phyloP scores from a whole-genome alignment of 192 early-diverging fungal species.

The Rhizophlyctis rosea region DNA sequence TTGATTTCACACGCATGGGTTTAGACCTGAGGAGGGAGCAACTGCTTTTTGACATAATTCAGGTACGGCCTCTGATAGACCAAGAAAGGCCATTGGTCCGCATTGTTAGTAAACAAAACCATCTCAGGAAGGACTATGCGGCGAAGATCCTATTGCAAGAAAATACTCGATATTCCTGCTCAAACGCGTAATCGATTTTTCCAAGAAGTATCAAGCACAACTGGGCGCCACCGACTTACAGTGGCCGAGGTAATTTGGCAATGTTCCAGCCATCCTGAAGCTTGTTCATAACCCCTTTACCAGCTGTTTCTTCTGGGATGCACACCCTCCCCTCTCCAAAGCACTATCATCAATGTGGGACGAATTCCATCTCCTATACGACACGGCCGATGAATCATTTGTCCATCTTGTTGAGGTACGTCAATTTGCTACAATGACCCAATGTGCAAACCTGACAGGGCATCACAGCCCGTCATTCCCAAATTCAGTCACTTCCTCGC shows the following conservation, averaged over 20 bases:
- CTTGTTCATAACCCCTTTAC: not conserved
- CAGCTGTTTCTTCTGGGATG: not conserved
- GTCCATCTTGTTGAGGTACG: conserved; percentile 51
- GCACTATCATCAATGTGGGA: conserved; percentile 35
- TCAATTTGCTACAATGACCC: too few species aligned
- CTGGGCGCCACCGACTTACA: not conserved
- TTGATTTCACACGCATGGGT: too few species aligned
- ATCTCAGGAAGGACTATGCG: conserved; percentile 8
- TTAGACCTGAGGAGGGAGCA: too few species aligned
- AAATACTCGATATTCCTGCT: conserved; percentile 31
- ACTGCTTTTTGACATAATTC: too few species aligned
- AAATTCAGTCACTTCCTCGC: conserved; percentile 25
- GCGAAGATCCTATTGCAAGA: conserved; percentile 3
- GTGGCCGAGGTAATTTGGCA: not conserved
- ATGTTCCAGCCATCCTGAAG: not conserved
- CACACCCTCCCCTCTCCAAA: not conserved
- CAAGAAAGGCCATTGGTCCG: too few species aligned
- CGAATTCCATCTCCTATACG: conserved; percentile 49
- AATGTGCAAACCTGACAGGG: too few species aligned
- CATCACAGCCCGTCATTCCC: conserved; percentile 48
- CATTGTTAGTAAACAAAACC: too few species aligned
- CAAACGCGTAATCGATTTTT: conserved; percentile 30
- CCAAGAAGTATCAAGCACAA: not conserved
- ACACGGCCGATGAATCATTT: conserved; percentile 42
- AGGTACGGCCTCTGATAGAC: too few species aligned